These are phyloP conservation scores for Euphorbia corollata DNA, from an alignment of 441 rosid genomes.

Conservation along the genomic window DNA sequence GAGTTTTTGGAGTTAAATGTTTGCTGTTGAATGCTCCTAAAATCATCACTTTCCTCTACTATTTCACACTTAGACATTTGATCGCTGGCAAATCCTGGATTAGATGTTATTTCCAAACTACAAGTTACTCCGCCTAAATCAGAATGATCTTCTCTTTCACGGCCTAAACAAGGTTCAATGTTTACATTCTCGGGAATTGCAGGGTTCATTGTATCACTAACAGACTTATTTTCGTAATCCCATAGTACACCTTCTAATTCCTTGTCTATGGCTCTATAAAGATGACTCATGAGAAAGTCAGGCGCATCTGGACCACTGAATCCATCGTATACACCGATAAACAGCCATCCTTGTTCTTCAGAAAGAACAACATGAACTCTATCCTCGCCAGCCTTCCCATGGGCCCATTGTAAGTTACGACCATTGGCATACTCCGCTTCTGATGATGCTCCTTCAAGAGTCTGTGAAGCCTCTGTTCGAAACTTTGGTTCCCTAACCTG, in stretches of 20 bases:
- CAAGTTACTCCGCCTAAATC: slow-evolving; percentile 30
- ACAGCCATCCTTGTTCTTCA: slow-evolving; percentile 95
- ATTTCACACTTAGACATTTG: slow-evolving; percentile 42
- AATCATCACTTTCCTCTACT: slow-evolving; percentile 38
- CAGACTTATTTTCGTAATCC: slow-evolving; percentile 62
- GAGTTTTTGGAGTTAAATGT: too few species aligned
- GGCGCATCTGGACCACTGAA: slow-evolving; percentile 99
- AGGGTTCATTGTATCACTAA: slow-evolving; percentile 31
- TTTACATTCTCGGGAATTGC: slow-evolving; percentile 25
- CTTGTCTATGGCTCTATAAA: slow-evolving; percentile 78
- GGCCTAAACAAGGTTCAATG: slow-evolving; percentile 23
- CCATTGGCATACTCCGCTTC: slow-evolving; percentile 48
- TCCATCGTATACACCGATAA: slow-evolving; percentile 89
- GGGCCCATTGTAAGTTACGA: slow-evolving; percentile 93
- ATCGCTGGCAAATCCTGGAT: slow-evolving; percentile 28
- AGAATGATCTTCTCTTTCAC: slow-evolving; percentile 25
- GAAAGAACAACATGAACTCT: slow-evolving; percentile 93
- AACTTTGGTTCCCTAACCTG: slow-evolving; percentile 59
- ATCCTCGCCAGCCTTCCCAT: slow-evolving; percentile 97
- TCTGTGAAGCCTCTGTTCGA: slow-evolving; percentile 47
- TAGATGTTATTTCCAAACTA: slow-evolving; percentile 27
- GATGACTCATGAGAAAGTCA: slow-evolving; percentile 82
- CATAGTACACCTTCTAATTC: slow-evolving; percentile 88
- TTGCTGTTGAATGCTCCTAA: too few species aligned
- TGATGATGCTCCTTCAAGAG: slow-evolving; percentile 48